Conservation (phyloP, 73 alveolate genomes). For the Paramecium octaurelia region DNA sequence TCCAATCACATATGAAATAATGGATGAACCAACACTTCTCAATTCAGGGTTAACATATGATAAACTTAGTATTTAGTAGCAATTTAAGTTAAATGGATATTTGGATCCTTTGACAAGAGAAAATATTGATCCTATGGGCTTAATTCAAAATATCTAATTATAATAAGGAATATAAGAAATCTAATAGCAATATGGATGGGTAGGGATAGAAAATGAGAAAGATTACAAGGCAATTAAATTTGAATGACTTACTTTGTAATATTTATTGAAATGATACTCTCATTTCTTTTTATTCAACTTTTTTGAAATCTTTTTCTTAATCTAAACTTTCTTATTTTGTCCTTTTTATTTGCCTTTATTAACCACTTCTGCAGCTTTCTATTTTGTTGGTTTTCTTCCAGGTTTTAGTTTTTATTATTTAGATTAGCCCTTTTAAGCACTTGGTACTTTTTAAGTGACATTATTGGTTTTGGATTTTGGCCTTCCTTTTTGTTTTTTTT, state of each 20-base stretch:
- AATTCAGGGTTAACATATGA: conserved; percentile 22
- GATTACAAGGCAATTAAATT: conserved; percentile 30
- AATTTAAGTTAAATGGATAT: background rate
- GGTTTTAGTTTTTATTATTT: background rate
- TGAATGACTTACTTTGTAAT: conserved; percentile 10
- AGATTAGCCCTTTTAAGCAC: background rate
- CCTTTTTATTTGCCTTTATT: background rate
- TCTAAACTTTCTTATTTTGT: background rate
- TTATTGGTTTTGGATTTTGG: background rate
- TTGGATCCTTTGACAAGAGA: conserved; percentile 2
- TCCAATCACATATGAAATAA: background rate
- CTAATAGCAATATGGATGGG: background rate
- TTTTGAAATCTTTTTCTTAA: background rate
- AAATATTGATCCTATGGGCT: background rate
- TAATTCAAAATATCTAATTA: background rate
- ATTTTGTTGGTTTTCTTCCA: background rate
- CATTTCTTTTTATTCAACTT: background rate
- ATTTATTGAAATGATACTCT: background rate
- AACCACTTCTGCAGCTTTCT: background rate
- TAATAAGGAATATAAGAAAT: background rate
- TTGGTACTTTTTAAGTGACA: background rate
- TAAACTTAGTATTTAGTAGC: background rate
- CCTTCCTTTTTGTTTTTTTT: background rate
- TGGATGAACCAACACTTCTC: background rate
- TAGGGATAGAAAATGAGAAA: conserved; percentile 12